Evolutionary conservation across 2,329 filamentous ascomycete species (phyloP), one percentile per base, ranked within the genome.

Genomic region (Cladobotryum protrusum): DNA sequence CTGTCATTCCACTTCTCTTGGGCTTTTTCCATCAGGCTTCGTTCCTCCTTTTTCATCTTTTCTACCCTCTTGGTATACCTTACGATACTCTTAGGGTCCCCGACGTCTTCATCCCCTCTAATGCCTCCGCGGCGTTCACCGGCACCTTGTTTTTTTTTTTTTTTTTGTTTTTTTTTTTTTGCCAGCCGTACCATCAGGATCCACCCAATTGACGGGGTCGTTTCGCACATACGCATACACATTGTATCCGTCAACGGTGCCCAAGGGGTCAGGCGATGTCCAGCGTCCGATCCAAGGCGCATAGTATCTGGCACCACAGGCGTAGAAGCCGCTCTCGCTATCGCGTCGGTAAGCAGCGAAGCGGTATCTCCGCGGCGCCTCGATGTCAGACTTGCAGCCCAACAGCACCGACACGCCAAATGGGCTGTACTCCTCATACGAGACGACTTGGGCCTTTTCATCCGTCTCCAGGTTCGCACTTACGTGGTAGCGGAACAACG

Each of bases 381-480:
- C 54, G 3, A 44, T 50, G 9, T 53, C 34, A 12, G 24, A 43
- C 5, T 40, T n/a, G n/a, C n/a, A n/a, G n/a, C n/a, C n/a, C 32
- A 1, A 35, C 12, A 0, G 50, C 47, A 56, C 44, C 5, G 58
- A 53, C 14, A n/a, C 24, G 1, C 64, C 65, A 46, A 54, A 67
- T 4, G 65, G 59, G 3, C 51, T 53, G 46, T 63, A 66, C 50
- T 67, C 65, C 40, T 66, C 61, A 42, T 61, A 63, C 3, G 61
- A 61, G 5, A 66, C 43, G 15, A 66, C 29, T 5, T 56, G 42
- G 14, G 33, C 60, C 1, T 57, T 14, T 7, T 59, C 52, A 45
- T 63, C 62, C 2, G 62, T 32, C 50, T 67, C 63, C 1, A 65
- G 17, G 15, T 5, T 15, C 6, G 8, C 35, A 8, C 6, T 37